A percentile compares a stretch with the other conserved stretches of the same genome.
Evolutionary conservation across 2,329 filamentous ascomycete species (phyloP).

Genomic region (Elsinoe fawcettii): DNA sequence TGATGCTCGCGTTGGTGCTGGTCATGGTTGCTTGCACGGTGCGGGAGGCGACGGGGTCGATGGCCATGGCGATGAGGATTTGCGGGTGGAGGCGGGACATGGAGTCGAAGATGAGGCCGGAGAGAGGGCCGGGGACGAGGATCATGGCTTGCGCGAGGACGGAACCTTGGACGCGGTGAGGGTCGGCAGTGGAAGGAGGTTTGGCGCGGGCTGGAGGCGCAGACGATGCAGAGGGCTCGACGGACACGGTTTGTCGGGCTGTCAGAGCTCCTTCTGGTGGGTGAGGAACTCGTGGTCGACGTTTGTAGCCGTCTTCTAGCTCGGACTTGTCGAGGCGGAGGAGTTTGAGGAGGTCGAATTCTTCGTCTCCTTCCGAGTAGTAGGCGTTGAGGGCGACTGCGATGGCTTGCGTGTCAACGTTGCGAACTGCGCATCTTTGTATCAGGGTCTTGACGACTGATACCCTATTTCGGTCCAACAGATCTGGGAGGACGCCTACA

Average conservation of each 20-base stretch:
- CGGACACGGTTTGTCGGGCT: constrained; percentile 8
- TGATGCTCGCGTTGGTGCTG: constrained; percentile 45
- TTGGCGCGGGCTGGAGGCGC: background rate
- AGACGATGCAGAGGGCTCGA: constrained; percentile 13
- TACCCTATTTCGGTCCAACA: constrained; percentile 68
- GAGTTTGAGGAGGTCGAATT: constrained; percentile 50
- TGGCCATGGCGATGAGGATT: constrained; percentile 54
- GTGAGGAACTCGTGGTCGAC: background rate
- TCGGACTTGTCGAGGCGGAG: constrained; percentile 46
- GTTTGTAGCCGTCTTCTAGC: background rate
- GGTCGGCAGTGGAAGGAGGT: constrained; percentile 22
- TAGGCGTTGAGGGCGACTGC: constrained; percentile 50
- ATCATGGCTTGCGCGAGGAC: constrained; percentile 76
- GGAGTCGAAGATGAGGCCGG: constrained; percentile 61
- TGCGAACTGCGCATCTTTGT: constrained; percentile 68
- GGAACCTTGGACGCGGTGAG: constrained; percentile 58
- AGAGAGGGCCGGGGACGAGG: constrained; percentile 59
- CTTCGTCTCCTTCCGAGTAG: constrained; percentile 43
- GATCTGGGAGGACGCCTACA: constrained; percentile 60
- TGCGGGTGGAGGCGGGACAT: constrained; percentile 44
- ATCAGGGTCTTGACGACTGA: constrained; percentile 75
- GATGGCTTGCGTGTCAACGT: constrained; percentile 49
- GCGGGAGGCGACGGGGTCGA: constrained; percentile 50
- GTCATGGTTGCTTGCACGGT: constrained; percentile 58
- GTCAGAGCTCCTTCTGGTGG: constrained; percentile 18